These are phyloP conservation scores for Penicillium sp. DNA, from an alignment of 2,329 filamentous ascomycete species.

Conservation along the genomic window DNA sequence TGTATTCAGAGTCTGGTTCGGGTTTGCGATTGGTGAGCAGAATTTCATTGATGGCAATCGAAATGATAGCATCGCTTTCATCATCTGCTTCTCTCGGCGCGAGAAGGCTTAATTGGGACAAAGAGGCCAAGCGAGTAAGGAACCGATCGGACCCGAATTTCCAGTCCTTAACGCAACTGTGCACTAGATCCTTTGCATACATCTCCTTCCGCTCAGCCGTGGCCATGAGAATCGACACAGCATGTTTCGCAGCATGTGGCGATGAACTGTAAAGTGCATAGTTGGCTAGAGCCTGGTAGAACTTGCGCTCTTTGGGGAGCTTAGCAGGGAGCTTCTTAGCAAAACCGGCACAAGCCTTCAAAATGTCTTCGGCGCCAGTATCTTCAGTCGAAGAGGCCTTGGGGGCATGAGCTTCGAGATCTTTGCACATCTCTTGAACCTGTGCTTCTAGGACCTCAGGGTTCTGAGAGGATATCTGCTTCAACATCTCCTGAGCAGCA, in stretches of 20 bases:
- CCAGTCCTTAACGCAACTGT: conserved; percentile 70
- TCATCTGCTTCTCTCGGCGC: conserved; percentile 69
- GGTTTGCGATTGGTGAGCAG: conserved; percentile 65
- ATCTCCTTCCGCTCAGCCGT: conserved; percentile 74
- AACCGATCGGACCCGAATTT: conserved; percentile 69
- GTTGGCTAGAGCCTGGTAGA: conserved; percentile 72
- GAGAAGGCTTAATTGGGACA: conserved; percentile 68
- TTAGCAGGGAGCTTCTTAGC: conserved; percentile 81
- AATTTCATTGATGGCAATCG: conserved; percentile 71
- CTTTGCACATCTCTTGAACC: conserved; percentile 83
- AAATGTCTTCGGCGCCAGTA: conserved; percentile 72
- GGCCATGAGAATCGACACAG: conserved; percentile 81
- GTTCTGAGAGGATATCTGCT: conserved; percentile 84
- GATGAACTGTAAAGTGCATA: conserved; percentile 82
- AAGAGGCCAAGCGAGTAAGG: conserved; percentile 54
- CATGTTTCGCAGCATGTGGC: conserved; percentile 83
- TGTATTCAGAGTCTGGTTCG: conserved; percentile 51
- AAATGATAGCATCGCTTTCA: conserved; percentile 69
- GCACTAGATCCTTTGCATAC: conserved; percentile 77
- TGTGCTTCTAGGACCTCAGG: conserved; percentile 91
- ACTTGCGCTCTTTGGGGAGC: conserved; percentile 74
- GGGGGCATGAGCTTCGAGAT: conserved; percentile 76
- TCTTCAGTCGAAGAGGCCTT: conserved; percentile 65
- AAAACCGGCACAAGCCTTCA: conserved; percentile 92
- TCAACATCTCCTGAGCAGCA: conserved; percentile 82